Evolutionary conservation across 2,329 filamentous ascomycete species (phyloP), one percentile per base, ranked within the genome.

Genomic region (Biscogniauxia marginata): DNA sequence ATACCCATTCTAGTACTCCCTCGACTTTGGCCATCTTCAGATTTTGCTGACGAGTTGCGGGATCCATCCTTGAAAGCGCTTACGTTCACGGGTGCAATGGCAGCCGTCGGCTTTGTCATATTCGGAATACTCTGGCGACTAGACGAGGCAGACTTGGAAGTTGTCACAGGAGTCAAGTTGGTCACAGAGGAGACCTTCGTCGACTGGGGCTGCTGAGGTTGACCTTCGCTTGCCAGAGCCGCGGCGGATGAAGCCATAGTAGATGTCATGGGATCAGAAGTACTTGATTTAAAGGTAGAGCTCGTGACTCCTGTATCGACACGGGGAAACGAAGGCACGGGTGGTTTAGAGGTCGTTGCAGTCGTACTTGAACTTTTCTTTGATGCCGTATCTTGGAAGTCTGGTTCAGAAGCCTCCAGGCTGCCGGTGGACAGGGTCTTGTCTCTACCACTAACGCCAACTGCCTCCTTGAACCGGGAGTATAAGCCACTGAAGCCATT

Each of bases 401-500:
- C 71, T 65, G 71, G 61, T 66, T 82, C 72, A 2, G 53, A 6
- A 20, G 45, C 53, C 18, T 65, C 68, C 23, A 58, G 51, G 18
- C 55, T 47, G 23, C 58, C 25, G 20, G 49, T 34, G 25, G 52
- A 30, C 6, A 52, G 30, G n/a, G 53, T 11, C 49, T 65, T 70
- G 30, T 71, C 68, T 30, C 74, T 75, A 59, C 84, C 87, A 46
- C 81, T 83, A 13, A 80, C 89, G 16, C 88, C 88, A n/a, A 96
- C 90, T 0, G 87, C 92, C 55, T 90, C 90, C 69, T 87, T 86
- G 65, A 98, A 82, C 39, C 92, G 87, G 73, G 84, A 95, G 72
- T 97, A 98, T 39, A 98, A 77, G 0, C 93, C 92, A 68, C 90
- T 96, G 48, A 98, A 78, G 4, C 93, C 91, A 72, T 93, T 90